These are phyloP conservation scores for Calonectria honghensis DNA, from an alignment of 2,329 filamentous ascomycete species.

Conservation along the genomic window DNA sequence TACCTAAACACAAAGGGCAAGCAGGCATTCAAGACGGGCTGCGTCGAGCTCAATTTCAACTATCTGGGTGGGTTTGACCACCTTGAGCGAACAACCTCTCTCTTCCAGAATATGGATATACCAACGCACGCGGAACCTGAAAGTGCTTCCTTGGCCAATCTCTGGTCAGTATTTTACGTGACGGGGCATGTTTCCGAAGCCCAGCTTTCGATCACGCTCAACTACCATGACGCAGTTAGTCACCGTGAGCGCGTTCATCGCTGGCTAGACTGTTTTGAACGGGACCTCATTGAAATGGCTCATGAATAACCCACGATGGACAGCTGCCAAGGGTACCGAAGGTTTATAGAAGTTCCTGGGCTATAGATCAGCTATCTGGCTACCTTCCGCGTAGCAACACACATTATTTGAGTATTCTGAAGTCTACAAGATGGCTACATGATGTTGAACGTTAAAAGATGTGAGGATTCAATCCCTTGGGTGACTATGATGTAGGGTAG, in stretches of 20 bases:
- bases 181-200: constrained; percentile 13
- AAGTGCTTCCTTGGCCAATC: constrained; percentile 9
- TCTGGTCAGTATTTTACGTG: constrained; percentile 14
- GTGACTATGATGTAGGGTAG: too few species aligned
- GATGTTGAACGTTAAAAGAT: background rate
- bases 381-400: background rate
- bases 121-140: constrained; percentile 7
- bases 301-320: constrained; percentile 14
- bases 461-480: too few species aligned
- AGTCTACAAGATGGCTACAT: constrained; percentile 2
- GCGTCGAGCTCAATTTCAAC: constrained; percentile 15
- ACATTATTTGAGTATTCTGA: constrained; percentile 1
- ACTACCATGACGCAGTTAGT: constrained; percentile 10
- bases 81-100: constrained; percentile 14
- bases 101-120: constrained; percentile 14
- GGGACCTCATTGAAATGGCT: constrained; percentile 9
- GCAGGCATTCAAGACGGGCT: constrained; percentile 17
- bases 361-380: background rate
- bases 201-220: constrained; percentile 7
- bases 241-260: constrained; percentile 1
- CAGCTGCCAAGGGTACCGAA: background rate
- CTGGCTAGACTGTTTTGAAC: constrained; percentile 8
- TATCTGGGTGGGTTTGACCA: constrained; percentile 16
- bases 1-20: constrained; percentile 3
- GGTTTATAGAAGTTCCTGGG: background rate